phyloP scores from a whole-genome alignment of 371 early-diverging fungal species.

The Circinella minor region DNA sequence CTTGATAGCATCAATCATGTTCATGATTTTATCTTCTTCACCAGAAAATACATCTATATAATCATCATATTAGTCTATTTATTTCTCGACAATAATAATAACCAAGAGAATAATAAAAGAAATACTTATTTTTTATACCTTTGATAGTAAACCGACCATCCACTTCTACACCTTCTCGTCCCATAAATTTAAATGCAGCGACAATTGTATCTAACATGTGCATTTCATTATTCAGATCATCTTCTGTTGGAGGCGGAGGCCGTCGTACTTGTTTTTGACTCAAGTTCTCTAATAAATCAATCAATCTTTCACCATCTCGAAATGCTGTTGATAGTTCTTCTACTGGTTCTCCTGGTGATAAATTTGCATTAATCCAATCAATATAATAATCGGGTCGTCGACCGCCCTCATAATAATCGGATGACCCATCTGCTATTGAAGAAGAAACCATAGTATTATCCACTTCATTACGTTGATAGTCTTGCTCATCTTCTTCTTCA shows the following conservation, averaged over 20 bases:
- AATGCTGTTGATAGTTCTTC: slow-evolving; percentile 54
- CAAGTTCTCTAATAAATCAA: slow-evolving; percentile 56
- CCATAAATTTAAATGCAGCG: slow-evolving; percentile 70
- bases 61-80: background rate
- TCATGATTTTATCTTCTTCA: slow-evolving; percentile 50
- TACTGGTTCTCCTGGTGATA: slow-evolving; percentile 41
- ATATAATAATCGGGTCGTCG: slow-evolving; percentile 39
- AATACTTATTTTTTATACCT: slow-evolving; percentile 7
- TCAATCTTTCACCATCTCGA: slow-evolving; percentile 57
- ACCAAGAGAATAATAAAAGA: background rate
- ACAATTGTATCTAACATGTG: slow-evolving; percentile 63
- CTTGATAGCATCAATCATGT: slow-evolving; percentile 51
- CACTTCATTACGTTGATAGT: too few species aligned
- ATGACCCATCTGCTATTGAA: too few species aligned
- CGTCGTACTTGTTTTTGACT: slow-evolving; percentile 54
- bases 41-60: slow-evolving; percentile 53
- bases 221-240: slow-evolving; percentile 39
- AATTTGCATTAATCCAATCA: slow-evolving; percentile 59
- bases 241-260: slow-evolving; percentile 27
- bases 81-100: too few species aligned
- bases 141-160: slow-evolving; percentile 57
- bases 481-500: slow-evolving; percentile 30
- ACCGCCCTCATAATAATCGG: background rate
- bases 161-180: slow-evolving; percentile 58
- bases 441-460: too few species aligned